A percentile compares a stretch with the other conserved stretches of the same genome.
These are phyloP conservation scores for Suillus weaverae DNA, from an alignment of 768 basidiomycete genomes.

Conservation along the genomic window DNA sequence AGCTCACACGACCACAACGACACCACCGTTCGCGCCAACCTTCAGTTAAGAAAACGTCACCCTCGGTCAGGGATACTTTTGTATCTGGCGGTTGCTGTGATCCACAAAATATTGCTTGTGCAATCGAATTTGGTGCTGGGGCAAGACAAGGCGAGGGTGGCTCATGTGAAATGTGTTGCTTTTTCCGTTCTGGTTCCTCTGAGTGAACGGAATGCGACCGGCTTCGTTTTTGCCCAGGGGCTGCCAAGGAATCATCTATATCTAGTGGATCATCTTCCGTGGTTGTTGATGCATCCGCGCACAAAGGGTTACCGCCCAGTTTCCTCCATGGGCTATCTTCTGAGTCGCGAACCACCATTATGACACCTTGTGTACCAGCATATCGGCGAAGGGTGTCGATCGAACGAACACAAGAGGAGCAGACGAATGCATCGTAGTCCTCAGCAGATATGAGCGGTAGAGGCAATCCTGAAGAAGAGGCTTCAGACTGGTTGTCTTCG, in stretches of 20 bases:
- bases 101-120: slow-evolving; percentile 43
- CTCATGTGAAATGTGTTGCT: slow-evolving; percentile 42
- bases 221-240: slow-evolving; percentile 47
- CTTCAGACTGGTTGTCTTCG: slow-evolving; percentile 56
- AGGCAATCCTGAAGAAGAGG: slow-evolving; percentile 65
- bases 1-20: slow-evolving; percentile 57
- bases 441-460: slow-evolving; percentile 63
- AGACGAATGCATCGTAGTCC: slow-evolving; percentile 78
- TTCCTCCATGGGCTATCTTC: slow-evolving; percentile 51
- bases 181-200: slow-evolving; percentile 44
- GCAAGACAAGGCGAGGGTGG: slow-evolving; percentile 49
- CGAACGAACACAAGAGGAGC: slow-evolving; percentile 62
- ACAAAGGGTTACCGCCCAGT: slow-evolving; percentile 33
- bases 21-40: slow-evolving; percentile 83
- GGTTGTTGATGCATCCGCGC: slow-evolving; percentile 8
- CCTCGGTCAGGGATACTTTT: slow-evolving; percentile 45
- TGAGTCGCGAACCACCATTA: slow-evolving; percentile 62
- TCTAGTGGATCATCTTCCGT: slow-evolving; percentile 22
- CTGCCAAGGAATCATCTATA: slow-evolving; percentile 26
- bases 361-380: slow-evolving; percentile 67
- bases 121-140: slow-evolving; percentile 48
- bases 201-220: slow-evolving; percentile 27
- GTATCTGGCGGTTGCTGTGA: slow-evolving; percentile 11
- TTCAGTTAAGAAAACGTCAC: slow-evolving; percentile 75
- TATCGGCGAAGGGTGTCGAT: slow-evolving; percentile 54